A percentile compares a stretch with the other conserved stretches of the same genome.
Evolutionary conservation across 495 filamentous ascomycete genomes (phyloP).

Genomic region (Articulospora tetracladia): DNA sequence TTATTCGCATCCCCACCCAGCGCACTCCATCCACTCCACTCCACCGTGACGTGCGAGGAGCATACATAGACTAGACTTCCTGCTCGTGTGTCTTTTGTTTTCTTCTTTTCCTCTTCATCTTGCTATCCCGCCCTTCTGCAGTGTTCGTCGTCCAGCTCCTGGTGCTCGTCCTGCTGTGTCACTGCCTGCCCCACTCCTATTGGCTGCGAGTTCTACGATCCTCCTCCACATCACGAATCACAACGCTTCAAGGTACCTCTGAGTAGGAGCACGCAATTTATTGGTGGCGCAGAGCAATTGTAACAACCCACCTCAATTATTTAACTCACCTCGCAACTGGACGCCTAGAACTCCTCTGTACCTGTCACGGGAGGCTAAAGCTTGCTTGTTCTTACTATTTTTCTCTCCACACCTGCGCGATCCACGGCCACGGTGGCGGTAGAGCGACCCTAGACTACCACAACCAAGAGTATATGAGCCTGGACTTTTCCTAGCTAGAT

Average conservation of each 20-base stretch:
- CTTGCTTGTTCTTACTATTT: conserved; percentile 1
- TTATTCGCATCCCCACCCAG: not conserved
- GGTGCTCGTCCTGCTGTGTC: not conserved
- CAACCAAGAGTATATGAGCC: not conserved
- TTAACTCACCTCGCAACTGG: not conserved
- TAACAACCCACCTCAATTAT: not conserved
- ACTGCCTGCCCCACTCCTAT: not conserved
- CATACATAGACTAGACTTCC: not conserved
- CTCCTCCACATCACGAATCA: conserved; percentile 4
- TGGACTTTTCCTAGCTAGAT: not conserved
- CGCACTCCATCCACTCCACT: too few species aligned
- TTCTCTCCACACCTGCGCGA: not conserved
- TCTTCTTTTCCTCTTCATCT: not conserved
- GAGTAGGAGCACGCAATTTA: conserved; percentile 18
- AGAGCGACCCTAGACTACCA: not conserved
- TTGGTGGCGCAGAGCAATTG: conserved; percentile 17
- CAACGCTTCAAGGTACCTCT: not conserved
- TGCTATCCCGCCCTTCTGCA: not conserved
- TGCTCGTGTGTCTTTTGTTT: not conserved
- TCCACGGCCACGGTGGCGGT: not conserved
- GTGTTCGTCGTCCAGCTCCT: too few species aligned
- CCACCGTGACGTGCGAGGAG: not conserved
- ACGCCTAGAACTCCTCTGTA: not conserved
- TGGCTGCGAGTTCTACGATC: not conserved
- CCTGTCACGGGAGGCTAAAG: not conserved